Evolutionary conservation across 2,329 filamentous ascomycete genomes (phyloP).

Genomic region (Cordyceps farinosa): DNA sequence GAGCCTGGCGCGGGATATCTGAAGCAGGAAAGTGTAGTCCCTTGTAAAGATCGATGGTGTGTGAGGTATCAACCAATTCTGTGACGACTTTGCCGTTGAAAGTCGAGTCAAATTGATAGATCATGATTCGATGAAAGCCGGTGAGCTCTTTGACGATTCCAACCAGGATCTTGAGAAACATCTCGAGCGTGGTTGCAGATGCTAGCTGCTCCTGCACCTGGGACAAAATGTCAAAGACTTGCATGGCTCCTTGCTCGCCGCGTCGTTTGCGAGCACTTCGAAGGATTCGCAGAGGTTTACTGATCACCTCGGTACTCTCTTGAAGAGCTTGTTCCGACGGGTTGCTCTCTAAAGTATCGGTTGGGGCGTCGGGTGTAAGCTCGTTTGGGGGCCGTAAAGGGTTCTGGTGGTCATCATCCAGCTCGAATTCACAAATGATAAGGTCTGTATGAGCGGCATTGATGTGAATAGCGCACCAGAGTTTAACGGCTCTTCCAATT

Average conservation of each 20-base stretch:
- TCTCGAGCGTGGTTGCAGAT: slow-evolving; percentile 65
- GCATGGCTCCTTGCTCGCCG: slow-evolving; percentile 79
- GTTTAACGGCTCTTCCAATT: slow-evolving; percentile 54
- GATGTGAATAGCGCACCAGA: slow-evolving; percentile 86
- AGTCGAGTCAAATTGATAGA: slow-evolving; percentile 81
- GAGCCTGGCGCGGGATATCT: slow-evolving; percentile 79
- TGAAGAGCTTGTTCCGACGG: slow-evolving; percentile 71
- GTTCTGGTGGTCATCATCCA: slow-evolving; percentile 70
- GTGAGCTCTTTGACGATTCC: slow-evolving; percentile 87
- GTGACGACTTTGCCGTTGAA: slow-evolving; percentile 88
- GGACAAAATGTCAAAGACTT: slow-evolving; percentile 87
- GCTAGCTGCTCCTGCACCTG: slow-evolving; percentile 87
- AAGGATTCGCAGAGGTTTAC: slow-evolving; percentile 73
- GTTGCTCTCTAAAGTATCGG: slow-evolving; percentile 69
- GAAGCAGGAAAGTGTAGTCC: slow-evolving; percentile 85
- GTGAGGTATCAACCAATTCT: slow-evolving; percentile 75
- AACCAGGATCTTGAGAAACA: slow-evolving; percentile 75
- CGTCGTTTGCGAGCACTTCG: slow-evolving; percentile 70
- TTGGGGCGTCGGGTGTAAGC: slow-evolving; percentile 57
- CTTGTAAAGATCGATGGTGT: slow-evolving; percentile 80
- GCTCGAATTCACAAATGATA: slow-evolving; percentile 83
- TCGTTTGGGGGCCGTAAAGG: slow-evolving; percentile 64
- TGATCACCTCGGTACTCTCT: slow-evolving; percentile 71
- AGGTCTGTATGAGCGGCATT: slow-evolving; percentile 64
- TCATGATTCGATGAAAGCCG: slow-evolving; percentile 87